Base-by-base conservation (phyloP, 805 yeast species). In the Jamesozyma gamospora region DNA sequence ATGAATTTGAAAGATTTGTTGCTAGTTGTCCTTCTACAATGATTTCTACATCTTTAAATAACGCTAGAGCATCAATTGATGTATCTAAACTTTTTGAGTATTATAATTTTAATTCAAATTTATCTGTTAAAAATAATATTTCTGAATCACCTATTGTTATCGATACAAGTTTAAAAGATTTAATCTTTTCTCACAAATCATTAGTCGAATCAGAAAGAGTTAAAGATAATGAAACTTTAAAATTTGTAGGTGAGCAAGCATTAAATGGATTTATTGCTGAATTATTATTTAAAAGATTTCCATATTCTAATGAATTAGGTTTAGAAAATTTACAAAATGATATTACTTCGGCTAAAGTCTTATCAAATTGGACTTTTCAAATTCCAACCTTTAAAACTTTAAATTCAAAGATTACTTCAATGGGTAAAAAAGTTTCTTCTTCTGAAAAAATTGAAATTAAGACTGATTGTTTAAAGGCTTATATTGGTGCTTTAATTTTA, bases 381-480 rank as follows among this genome's bases (percentile, higher is more conserved):
- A 28, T 36, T 28, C 5, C 25, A 25, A 8, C 33, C 13, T 15
- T 30, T 13, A 24, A 15, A 16, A 10, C 5, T 3, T 29, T 35
- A 10, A 18, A 28, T 7, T 26, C 15, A 19, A 58, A 62, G 27
- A 78, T 17, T 25, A 9, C 21, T 15, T 16, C 26, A 32, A 37
- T 3, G 7, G 17, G 7, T 8, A 15, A 9, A 15, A 13, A 9
- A 6, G 10, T n/a, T 17, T 12, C 17, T n/a, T 7, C 28, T 5
- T 12, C n/a, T 2, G 24, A 28, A 34, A 59, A 63, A 27, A 76
- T 79, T 4, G 71, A 68, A 40, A 70, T 70, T 45, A 84, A 84
- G 52, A 64, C 79, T 6, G 96, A 87, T 64, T 73, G 80, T 1
- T 80, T 87, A 52, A 96, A 88, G 59, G 94, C 96, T 0, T 87